Evolutionary conservation across 1,139 yeast species (phyloP).

Genomic region (Pneumocystis carinii): DNA sequence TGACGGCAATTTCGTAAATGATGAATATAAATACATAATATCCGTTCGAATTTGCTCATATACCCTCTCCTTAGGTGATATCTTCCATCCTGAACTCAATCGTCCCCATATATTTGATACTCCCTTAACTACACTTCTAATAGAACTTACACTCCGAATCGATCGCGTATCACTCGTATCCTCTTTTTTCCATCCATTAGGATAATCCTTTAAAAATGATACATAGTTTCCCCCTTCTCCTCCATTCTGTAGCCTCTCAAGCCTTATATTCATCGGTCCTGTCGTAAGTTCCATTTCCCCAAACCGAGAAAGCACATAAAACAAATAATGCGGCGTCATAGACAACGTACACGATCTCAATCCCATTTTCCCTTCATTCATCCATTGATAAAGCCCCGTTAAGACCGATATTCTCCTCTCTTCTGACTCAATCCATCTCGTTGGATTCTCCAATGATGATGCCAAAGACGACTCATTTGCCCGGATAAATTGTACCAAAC

Average conservation of each 20-base stretch:
- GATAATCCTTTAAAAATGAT: slow-evolving; percentile 30
- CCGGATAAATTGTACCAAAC: slow-evolving; percentile 26
- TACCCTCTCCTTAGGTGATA: slow-evolving; percentile 31
- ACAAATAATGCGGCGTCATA: slow-evolving; percentile 48
- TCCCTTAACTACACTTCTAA: slow-evolving; percentile 38
- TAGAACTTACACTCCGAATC: slow-evolving; percentile 46
- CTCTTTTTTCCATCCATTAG: slow-evolving; percentile 36
- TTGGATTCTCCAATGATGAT: slow-evolving; percentile 23
- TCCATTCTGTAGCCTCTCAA: slow-evolving; percentile 40
- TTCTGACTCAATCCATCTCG: slow-evolving; percentile 16
- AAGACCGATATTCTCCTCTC: slow-evolving; percentile 23
- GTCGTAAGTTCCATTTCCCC: slow-evolving; percentile 41
- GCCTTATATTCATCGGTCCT: slow-evolving; percentile 48
- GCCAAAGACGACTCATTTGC: slow-evolving; percentile 28
- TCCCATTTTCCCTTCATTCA: slow-evolving; percentile 29
- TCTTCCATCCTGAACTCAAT: slow-evolving; percentile 21
- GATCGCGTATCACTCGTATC: slow-evolving; percentile 41
- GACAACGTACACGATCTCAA: slow-evolving; percentile 42
- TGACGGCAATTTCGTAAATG: slow-evolving; percentile 53
- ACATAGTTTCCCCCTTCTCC: slow-evolving; percentile 29
- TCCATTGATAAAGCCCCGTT: slow-evolving; percentile 31
- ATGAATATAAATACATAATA: slow-evolving; percentile 44
- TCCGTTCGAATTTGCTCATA: slow-evolving; percentile 31
- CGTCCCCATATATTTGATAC: slow-evolving; percentile 28
- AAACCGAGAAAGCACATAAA: slow-evolving; percentile 43